Evolutionary conservation across 2,329 filamentous ascomycete genomes (phyloP).

Genomic region (Penicillium sp.): DNA sequence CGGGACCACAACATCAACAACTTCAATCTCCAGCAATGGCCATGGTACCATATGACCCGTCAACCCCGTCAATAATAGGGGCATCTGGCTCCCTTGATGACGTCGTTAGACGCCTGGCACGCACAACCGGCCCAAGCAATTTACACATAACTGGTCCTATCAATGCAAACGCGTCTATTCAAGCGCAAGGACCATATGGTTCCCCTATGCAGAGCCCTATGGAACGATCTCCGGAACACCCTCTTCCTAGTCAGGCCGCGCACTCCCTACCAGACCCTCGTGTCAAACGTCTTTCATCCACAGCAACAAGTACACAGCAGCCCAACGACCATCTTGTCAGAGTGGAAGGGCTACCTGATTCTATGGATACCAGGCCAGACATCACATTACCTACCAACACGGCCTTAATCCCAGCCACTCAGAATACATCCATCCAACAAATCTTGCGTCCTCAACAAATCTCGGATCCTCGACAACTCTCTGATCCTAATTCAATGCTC

Average conservation of each 20-base stretch:
- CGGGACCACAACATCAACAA: not conserved
- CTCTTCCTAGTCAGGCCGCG: not conserved
- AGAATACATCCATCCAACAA: not conserved
- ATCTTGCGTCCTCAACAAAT: not conserved
- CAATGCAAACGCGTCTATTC: not conserved
- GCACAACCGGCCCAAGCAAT: not conserved
- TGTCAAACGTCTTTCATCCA: not conserved
- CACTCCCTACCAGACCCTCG: slow-evolving; percentile 2
- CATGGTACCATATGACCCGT: not conserved
- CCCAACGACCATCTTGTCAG: not conserved
- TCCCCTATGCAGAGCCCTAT: not conserved
- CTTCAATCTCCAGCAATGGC: not conserved
- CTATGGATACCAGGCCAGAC: not conserved
- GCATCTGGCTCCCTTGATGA: not conserved
- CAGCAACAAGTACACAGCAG: not conserved
- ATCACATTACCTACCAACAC: not conserved
- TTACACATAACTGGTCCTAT: not conserved
- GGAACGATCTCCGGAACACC: not conserved
- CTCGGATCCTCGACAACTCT: not conserved
- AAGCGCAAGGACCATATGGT: not conserved
- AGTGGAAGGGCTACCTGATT: not conserved
- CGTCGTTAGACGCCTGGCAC: not conserved
- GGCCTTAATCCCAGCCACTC: not conserved
- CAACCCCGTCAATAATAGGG: not conserved
- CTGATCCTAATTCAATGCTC: not conserved